Percentiles rank a stretch among this genome's conserved stretches.
These are phyloP conservation scores for Melampsora americana DNA, from an alignment of 1,284 basidiomycete genomes.

Conservation along the genomic window DNA sequence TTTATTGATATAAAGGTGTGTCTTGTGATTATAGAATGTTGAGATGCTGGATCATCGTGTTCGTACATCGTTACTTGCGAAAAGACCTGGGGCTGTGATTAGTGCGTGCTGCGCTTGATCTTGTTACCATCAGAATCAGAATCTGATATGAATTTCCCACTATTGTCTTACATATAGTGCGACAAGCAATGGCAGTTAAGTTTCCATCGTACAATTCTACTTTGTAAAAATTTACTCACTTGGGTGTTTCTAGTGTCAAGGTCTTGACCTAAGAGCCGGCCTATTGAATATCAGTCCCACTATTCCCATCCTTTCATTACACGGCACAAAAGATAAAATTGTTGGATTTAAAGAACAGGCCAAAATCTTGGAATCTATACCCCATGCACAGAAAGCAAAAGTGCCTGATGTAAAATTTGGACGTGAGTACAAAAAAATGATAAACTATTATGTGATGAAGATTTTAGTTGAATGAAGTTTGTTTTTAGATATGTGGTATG, in stretches of 20 bases:
- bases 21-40: not conserved
- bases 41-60: constrained; percentile 1
- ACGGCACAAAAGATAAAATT: not conserved
- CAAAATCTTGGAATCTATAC: not conserved
- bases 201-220: not conserved
- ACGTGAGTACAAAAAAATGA: not conserved
- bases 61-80: not conserved
- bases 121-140: not conserved
- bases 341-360: not conserved
- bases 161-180: not conserved
- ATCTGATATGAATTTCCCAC: not conserved
- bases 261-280: not conserved
- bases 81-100: not conserved
- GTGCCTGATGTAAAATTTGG: not conserved
- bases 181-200: constrained; percentile 5
- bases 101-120: not conserved
- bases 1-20: not conserved
- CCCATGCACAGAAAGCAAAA: not conserved
- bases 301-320: not conserved
- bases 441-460: not conserved
- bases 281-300: not conserved
- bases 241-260: not conserved
- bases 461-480: not conserved
- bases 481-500: constrained; percentile 45
- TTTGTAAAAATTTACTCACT: not conserved